Conservation (phyloP, 2,329 filamentous ascomycete genomes). For the Ophiostoma ulmi region DNA sequence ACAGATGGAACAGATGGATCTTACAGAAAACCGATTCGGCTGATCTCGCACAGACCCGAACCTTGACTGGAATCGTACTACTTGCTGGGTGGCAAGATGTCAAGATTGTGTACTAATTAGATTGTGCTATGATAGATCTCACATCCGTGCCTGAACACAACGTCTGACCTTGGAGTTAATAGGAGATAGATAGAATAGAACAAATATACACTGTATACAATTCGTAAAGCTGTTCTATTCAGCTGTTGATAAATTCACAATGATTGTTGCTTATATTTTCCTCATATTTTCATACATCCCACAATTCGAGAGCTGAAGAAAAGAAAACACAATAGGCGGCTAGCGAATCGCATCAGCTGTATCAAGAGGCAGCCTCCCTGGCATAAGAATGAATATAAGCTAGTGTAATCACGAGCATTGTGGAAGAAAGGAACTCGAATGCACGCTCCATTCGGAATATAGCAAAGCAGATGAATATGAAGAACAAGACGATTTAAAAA, state of each 20-base stretch:
- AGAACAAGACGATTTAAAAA: background rate
- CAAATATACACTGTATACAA: background rate
- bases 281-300: background rate
- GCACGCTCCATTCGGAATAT: background rate
- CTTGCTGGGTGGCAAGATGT: background rate
- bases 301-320: background rate
- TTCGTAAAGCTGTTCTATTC: background rate
- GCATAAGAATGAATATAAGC: background rate
- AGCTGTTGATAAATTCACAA: background rate
- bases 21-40: conserved; percentile 5
- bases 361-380: background rate
- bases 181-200: background rate
- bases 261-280: background rate
- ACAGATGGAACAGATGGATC: background rate
- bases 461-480: background rate
- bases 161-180: background rate
- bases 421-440: background rate
- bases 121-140: background rate
- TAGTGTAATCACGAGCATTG: background rate
- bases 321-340: background rate
- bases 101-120: background rate
- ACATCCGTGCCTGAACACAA: conserved; percentile 7
- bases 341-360: background rate
- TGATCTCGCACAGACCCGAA: conserved; percentile 10
- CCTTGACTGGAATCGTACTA: background rate